Evolutionary conservation across 2,329 filamentous ascomycete genomes (phyloP).

Genomic region (Aspergillus novofumigatus): DNA sequence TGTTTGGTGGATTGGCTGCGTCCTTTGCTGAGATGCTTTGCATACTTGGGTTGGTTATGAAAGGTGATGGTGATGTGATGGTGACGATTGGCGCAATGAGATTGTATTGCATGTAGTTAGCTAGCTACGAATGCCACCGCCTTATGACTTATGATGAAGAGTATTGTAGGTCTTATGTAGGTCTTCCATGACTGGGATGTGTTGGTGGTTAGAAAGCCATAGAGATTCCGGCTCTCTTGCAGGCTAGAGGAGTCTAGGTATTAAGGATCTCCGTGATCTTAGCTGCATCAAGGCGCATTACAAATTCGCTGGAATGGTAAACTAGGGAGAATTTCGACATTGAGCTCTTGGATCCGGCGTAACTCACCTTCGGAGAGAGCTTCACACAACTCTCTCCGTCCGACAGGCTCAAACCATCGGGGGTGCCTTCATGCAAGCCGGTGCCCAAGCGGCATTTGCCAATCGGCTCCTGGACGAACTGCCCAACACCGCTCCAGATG

Average conservation of each 20-base stretch:
- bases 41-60: neutral
- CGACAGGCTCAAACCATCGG: conserved; percentile 27
- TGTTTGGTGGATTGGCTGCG: neutral
- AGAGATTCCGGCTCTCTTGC: too few relatives aligned
- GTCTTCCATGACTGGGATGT: too few relatives aligned
- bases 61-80: neutral
- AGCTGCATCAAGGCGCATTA: too few relatives aligned
- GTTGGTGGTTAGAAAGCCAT: too few relatives aligned
- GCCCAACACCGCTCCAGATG: conserved; percentile 16
- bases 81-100: neutral
- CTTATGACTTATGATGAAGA: neutral
- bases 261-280: too few relatives aligned
- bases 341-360: too few relatives aligned
- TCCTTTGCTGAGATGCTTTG: neutral
- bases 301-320: too few relatives aligned
- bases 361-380: too few relatives aligned
- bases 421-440: conserved; percentile 29
- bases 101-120: neutral
- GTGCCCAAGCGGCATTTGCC: conserved; percentile 30
- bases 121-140: neutral
- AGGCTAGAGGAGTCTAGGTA: too few relatives aligned
- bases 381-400: too few relatives aligned
- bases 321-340: too few relatives aligned
- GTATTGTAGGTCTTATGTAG: too few relatives aligned
- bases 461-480: conserved; percentile 28